phyloP scores from a whole-genome alignment of 192 early-diverging fungal genomes.

The Coemansia sp. region DNA sequence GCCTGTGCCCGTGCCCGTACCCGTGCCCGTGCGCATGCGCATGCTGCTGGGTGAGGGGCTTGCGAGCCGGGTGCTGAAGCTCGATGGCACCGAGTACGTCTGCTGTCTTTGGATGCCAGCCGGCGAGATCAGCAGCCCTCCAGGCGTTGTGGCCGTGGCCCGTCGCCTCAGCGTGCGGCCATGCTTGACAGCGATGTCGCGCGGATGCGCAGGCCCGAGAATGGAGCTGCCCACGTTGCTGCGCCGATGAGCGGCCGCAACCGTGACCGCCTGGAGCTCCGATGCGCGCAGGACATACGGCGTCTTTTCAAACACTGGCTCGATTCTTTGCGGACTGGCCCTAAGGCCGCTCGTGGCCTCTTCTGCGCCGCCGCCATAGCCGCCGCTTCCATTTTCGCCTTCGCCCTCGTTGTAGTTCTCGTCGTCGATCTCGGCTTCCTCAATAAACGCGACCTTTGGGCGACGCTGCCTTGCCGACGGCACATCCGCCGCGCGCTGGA shows the following conservation, averaged over 20 bases:
- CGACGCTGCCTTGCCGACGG: slow-evolving; percentile 19
- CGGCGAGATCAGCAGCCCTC: slow-evolving; percentile 1
- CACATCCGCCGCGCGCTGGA: neutral
- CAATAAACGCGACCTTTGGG: slow-evolving; percentile 47
- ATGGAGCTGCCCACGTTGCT: slow-evolving; percentile 13
- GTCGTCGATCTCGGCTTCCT: slow-evolving; percentile 23
- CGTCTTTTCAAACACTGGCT: slow-evolving; percentile 20
- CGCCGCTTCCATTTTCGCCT: neutral
- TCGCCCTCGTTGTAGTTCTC: slow-evolving; percentile 8
- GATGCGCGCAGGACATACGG: slow-evolving; percentile 36
- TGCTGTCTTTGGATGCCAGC: neutral
- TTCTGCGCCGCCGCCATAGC: neutral
- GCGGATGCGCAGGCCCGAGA: neutral
- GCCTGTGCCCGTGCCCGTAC: too few relatives aligned
- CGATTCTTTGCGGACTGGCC: neutral
- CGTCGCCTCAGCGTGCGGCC: slow-evolving; percentile 18
- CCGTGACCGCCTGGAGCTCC: slow-evolving; percentile 40
- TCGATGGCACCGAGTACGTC: slow-evolving; percentile 32
- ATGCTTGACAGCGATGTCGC: slow-evolving; percentile 9
- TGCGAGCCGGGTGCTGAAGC: slow-evolving; percentile 20
- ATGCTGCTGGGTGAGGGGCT: slow-evolving; percentile 28
- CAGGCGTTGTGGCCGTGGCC: slow-evolving; percentile 28
- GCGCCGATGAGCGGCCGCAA: slow-evolving; percentile 26
- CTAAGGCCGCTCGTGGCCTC: neutral
- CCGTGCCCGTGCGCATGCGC: neutral